Percentiles rank a stretch among this genome's conserved stretches.
Conservation (phyloP, 2,329 filamentous ascomycete species). For the Clarireedia sp. region DNA sequence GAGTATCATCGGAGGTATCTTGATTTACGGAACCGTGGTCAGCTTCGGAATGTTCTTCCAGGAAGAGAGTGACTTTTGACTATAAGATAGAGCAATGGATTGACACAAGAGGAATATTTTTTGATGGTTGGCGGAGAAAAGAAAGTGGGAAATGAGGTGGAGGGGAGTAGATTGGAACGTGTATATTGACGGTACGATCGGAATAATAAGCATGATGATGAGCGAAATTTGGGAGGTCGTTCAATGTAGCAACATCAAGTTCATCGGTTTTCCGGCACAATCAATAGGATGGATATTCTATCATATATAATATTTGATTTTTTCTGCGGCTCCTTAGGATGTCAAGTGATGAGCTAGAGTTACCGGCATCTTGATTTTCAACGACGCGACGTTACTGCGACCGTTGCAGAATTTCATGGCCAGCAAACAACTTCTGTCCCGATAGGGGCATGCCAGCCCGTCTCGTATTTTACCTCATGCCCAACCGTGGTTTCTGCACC, state of each 20-base stretch:
- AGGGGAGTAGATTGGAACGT: neutral
- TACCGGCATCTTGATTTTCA: neutral
- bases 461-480: no score
- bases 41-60: slow-evolving; percentile 98
- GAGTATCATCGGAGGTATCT: slow-evolving; percentile 82
- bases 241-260: neutral
- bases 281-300: neutral
- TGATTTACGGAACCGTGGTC: slow-evolving; percentile 98
- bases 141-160: neutral
- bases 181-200: neutral
- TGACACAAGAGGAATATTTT: neutral
- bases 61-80: slow-evolving; percentile 52
- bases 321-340: neutral
- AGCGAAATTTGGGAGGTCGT: neutral
- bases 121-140: neutral
- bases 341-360: neutral
- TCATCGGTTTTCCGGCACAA: neutral
- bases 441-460: no score
- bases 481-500: no score
- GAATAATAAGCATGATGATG: neutral
- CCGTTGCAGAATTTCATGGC: no score
- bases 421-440: no score
- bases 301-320: no score
- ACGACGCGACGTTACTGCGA: no score
- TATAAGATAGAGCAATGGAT: neutral